Base-by-base conservation (phyloP, 768 basidiomycete species). In the Floccularia luteovirens region DNA sequence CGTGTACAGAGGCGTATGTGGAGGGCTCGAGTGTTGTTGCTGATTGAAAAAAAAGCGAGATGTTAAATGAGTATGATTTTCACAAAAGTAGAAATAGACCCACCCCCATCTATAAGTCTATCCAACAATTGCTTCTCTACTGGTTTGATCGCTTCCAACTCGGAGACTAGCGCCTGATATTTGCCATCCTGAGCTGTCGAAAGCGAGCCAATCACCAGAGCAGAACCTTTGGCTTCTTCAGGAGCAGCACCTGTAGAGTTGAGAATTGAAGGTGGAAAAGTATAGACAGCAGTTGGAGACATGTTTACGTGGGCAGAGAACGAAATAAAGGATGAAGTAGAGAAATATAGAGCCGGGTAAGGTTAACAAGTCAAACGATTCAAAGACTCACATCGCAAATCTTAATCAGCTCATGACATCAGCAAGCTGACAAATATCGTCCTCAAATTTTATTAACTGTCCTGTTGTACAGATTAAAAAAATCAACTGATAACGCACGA, bases 51-150 rank as follows among this genome's bases (percentile, higher is more conserved):
- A 21, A 35, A 36, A n/a, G 43, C 30, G 38, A 45, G 12, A 39
- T 49, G 13, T 47, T 46, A 31, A 23, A 38, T 2, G 19, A 34
- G 21, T 21, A 21, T 22, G 23, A 17, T 28, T 25, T n/a, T n/a
- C 10, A 12, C 13, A 45, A 6, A 49, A 38, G 6, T 21, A 31
- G 14, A 4, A 30, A 17, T 12, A 6, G 8, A 59, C 69, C 38
- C 52, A 90, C 90, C 90, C 65, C 75, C 73, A 59, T 88, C 89
- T 12, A 90, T 63, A 45, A 93, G 62, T 44, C 90, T 70, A 57
- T 93, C 90, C 21, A 91, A 62, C 66, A 92, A 77, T 54, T 90
- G 80, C 52, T 74, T 81, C 50, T 92, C 88, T 22, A 89, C 79
- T 24, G 62, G 52, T 45, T 70, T 59, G 13, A 66, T 68, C 42